Base-by-base conservation (phyloP, 805 yeast species). In the Jamesozyma lodderae region DNA sequence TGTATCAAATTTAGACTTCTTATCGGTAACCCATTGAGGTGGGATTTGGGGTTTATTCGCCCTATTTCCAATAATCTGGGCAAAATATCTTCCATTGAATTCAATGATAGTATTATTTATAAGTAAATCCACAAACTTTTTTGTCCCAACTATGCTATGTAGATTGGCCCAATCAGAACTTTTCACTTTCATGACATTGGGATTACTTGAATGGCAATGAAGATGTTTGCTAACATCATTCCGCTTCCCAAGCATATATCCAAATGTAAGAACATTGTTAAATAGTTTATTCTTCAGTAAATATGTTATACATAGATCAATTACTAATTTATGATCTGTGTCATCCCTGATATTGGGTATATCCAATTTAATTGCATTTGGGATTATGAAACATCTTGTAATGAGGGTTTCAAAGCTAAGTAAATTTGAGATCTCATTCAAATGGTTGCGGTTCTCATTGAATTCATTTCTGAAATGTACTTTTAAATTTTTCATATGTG, bases 101-200 rank as follows among this genome's bases (percentile, higher is more conserved):
- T 50, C 37, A 41, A 53, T 59, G 8, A 72, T 67, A 4, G 60
- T 49, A 31, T 47, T 50, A 30, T 63, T 63, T 4, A 69, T 31
- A 3, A 77, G 14, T 16, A 77, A 33, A 6, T 63, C 40, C 4
- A 66, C 33, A 48, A 77, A 76, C 1, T 41, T 39, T 1, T 41
- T 40, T 6, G 55, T 50, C 0, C 79, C 80, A 2, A 75, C 44
- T 1, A 56, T 22, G 2, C 40, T 42, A 40, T 61, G 71, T 0
- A 77, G 37, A 3, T 53, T 31, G 3, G 50, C 63, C 76, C 83
- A 77, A 2, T 52, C 43, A 3, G 59, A 46, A 4, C 63, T 51
- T 41, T 74, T 75, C 15, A 80, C 43, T 2, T 53, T 37, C 14
- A 63, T 57, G 3, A 65, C 63, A 18, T 58, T 57, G n/a, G 67